Base-by-base conservation (phyloP, 2,329 filamentous ascomycete genomes). In the Aureobasidium namibiae region DNA sequence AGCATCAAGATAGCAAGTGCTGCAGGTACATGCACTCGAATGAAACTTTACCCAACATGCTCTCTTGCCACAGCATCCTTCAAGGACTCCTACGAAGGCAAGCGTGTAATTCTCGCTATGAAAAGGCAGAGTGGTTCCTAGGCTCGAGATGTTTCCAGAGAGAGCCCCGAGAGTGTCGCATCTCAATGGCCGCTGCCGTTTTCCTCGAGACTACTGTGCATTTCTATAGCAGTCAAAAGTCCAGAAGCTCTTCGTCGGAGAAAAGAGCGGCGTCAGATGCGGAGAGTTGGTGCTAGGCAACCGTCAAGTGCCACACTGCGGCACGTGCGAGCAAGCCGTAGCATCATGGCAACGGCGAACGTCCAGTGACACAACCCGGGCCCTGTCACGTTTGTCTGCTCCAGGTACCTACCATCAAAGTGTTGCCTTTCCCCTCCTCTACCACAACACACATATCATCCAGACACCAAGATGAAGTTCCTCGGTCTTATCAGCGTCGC, bases 401-500 rank as follows among this genome's bases (percentile, higher is more conserved):
- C 23, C 26, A 4, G 4, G 5, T 14, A 7, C 7, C n/a, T 14
- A 7, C 7, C n/a, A 39, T 4, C 3, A 39, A 21, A 39, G 36
- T 4, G 14, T 21, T 6, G 44, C 4, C 16, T n/a, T 18, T 26
- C 24, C 33, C 5, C 14, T 13, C n/a, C 50, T 36, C 31, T 13
- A 29, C 38, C 24, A 29, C 29, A 24, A 18, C 36, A 42, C 14
- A 13, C 11, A 44, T 21, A 45, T 29, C 24, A 24, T 33, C 39
- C n/a, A 13, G n/a, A 24, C 42, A 34, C n/a, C 49, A 63, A 44
- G 50, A 72, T 72, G 70, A 71, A 69, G 65, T 60, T 72, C 62
- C 60, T 68, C 62, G 59, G 63, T 49, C 2, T 69, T 49, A 60
- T 66, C 56, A 60, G 65, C 49, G 62, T 67, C 26, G 66, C 64